Percentiles rank a stretch among this genome's conserved stretches.
phyloP scores from a whole-genome alignment of 164 flowering plant genomes.

The Houttuynia cordata region DNA sequence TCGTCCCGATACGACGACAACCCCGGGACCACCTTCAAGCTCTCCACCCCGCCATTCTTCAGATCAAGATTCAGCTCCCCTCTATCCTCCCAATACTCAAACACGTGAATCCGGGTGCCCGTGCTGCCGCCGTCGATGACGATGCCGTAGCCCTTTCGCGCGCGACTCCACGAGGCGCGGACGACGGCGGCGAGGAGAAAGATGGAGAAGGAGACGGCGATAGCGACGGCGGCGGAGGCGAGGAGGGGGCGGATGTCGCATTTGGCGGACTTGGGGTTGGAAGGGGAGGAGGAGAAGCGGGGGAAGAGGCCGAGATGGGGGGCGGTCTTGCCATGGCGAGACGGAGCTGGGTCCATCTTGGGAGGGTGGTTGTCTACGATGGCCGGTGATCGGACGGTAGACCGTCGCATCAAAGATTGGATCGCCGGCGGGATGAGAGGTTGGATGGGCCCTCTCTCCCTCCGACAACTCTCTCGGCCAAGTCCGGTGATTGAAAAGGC shows the following conservation, averaged over 20 bases:
- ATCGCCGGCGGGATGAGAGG: neutral
- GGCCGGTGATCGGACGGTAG: conserved; percentile 27
- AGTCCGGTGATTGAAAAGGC: too few species aligned
- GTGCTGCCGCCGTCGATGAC: conserved; percentile 95
- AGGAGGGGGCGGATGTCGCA: conserved; percentile 10
- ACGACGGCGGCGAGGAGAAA: conserved; percentile 5
- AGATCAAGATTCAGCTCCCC: conserved; percentile 5
- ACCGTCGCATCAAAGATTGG: conserved; percentile 59
- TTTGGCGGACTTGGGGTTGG: conserved; percentile 12
- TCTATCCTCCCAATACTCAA: conserved; percentile 19
- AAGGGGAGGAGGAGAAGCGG: conserved; percentile 8
- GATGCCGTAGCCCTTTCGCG: conserved; percentile 26
- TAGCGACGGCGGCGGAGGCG: conserved; percentile 7
- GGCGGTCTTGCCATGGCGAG: conserved; percentile 9
- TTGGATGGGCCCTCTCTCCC: too few species aligned
- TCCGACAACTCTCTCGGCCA: too few species aligned
- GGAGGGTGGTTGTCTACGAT: neutral
- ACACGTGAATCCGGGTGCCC: conserved; percentile 78
- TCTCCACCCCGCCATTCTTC: conserved; percentile 19
- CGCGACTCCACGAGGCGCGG: neutral
- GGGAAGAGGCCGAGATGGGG: conserved; percentile 19
- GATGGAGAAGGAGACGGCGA: conserved; percentile 17
- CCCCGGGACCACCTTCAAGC: conserved; percentile 74
- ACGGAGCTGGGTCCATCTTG: conserved; percentile 47
- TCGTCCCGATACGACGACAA: conserved; percentile 54